Conservation (phyloP, 176 grass and related monocot genomes). For the Cenchrus americanus region DNA sequence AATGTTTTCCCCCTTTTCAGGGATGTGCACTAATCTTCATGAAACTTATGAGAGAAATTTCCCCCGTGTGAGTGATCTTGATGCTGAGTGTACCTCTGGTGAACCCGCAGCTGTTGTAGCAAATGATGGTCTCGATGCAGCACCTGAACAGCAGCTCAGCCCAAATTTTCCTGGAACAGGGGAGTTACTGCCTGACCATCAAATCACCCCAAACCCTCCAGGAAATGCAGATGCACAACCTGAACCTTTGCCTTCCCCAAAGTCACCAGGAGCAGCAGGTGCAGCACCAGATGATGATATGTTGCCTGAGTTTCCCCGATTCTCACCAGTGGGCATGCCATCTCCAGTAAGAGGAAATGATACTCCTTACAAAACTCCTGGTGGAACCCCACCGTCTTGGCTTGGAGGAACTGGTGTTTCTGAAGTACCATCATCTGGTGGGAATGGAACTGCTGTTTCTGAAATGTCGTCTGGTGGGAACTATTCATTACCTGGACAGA, state of each 20-base stretch:
- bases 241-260: slow-evolving; percentile 35
- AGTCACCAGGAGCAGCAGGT: slow-evolving; percentile 19
- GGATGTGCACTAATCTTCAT: slow-evolving; percentile 53
- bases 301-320: slow-evolving; percentile 52
- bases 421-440: slow-evolving; percentile 30
- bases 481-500: slow-evolving; percentile 36
- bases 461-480: slow-evolving; percentile 37
- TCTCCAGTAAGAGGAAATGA: slow-evolving; percentile 46
- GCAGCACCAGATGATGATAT: slow-evolving; percentile 36
- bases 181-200: slow-evolving; percentile 11
- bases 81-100: slow-evolving; percentile 22
- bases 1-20: slow-evolving; percentile 38
- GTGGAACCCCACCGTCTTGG: slow-evolving; percentile 29
- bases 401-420: slow-evolving; percentile 47
- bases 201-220: neutral
- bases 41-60: slow-evolving; percentile 45
- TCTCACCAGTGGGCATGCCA: slow-evolving; percentile 27
- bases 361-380: slow-evolving; percentile 56
- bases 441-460: slow-evolving; percentile 42
- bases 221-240: slow-evolving; percentile 7
- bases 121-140: slow-evolving; percentile 26
- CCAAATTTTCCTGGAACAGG: slow-evolving; percentile 7
- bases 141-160: neutral
- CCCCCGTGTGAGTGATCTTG: slow-evolving; percentile 30
- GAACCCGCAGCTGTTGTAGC: neutral